Percentiles rank a stretch among this genome's conserved stretches.
Evolutionary conservation across 768 basidiomycete species (phyloP).

Genomic region (Termitomyces heimii): DNA sequence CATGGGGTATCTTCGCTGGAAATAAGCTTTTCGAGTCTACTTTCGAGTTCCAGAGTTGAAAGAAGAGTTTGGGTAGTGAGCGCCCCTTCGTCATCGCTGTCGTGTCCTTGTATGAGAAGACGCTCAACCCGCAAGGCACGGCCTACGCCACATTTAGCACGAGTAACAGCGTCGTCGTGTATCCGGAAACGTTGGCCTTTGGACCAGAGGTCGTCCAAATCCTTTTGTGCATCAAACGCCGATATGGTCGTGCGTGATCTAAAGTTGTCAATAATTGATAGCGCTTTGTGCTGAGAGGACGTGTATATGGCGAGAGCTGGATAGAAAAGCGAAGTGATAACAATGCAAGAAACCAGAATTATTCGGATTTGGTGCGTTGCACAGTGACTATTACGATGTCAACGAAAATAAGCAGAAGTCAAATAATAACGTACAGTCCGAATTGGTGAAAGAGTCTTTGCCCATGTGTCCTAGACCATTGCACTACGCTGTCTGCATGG

Average conservation of each 20-base stretch:
- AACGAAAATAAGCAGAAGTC: background rate
- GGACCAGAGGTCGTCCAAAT: slow-evolving; percentile 71
- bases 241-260: slow-evolving; percentile 47
- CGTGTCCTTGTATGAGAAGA: slow-evolving; percentile 59
- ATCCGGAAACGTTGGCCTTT: slow-evolving; percentile 56
- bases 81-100: slow-evolving; percentile 41
- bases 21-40: slow-evolving; percentile 39
- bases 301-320: slow-evolving; percentile 86
- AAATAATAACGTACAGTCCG: slow-evolving; percentile 54
- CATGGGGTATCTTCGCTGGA: slow-evolving; percentile 41
- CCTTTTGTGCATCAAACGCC: slow-evolving; percentile 48
- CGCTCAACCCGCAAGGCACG: slow-evolving; percentile 74
- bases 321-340: slow-evolving; percentile 86
- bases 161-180: slow-evolving; percentile 64
- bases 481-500: slow-evolving; percentile 21
- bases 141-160: slow-evolving; percentile 64
- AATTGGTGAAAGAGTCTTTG: slow-evolving; percentile 63
- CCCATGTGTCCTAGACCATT: slow-evolving; percentile 34
- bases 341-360: slow-evolving; percentile 80
- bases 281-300: slow-evolving; percentile 61
- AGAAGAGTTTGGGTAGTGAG: slow-evolving; percentile 58
- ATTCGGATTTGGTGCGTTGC: slow-evolving; percentile 88
- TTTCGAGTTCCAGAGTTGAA: slow-evolving; percentile 62
- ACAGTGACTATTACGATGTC: slow-evolving; percentile 54
- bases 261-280: slow-evolving; percentile 61